Evolutionary conservation across 2,329 filamentous ascomycete species (phyloP).

Genomic region (Aspergillus japonicus): DNA sequence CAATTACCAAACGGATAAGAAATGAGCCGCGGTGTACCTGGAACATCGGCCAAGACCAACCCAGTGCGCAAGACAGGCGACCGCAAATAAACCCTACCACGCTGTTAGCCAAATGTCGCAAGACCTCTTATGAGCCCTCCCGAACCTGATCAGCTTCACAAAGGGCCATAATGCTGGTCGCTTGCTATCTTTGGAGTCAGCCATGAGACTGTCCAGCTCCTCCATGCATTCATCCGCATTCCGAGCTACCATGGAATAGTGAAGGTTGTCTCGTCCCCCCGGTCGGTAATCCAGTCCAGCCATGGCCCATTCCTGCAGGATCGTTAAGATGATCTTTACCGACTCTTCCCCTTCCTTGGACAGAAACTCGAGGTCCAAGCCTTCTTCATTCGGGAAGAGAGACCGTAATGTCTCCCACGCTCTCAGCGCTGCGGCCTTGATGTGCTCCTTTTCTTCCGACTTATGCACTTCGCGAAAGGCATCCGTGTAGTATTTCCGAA

Average conservation of each 20-base stretch:
- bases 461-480: neutral
- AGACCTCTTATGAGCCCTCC: neutral
- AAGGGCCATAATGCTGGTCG: slow-evolving; percentile 23
- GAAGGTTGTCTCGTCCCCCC: slow-evolving; percentile 10
- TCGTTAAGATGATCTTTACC: slow-evolving; percentile 5
- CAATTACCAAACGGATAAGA: neutral
- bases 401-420: slow-evolving; percentile 17
- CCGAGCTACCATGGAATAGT: slow-evolving; percentile 1
- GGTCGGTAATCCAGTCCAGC: slow-evolving; percentile 10
- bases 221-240: slow-evolving; percentile 15
- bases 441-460: slow-evolving; percentile 10
- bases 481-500: slow-evolving; percentile 3
- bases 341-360: slow-evolving; percentile 6
- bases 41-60: slow-evolving; percentile 23
- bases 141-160: slow-evolving; percentile 22
- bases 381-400: slow-evolving; percentile 15
- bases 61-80: slow-evolving; percentile 21
- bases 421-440: slow-evolving; percentile 6
- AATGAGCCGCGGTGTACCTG: slow-evolving; percentile 14
- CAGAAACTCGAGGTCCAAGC: slow-evolving; percentile 16
- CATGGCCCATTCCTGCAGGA: slow-evolving; percentile 13
- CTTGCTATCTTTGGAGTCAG: neutral
- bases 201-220: slow-evolving; percentile 17
- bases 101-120: neutral
- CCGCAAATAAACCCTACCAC: slow-evolving; percentile 20